A percentile compares a stretch with the other conserved stretches of the same genome.
phyloP scores from a whole-genome alignment of 176 grass and related monocot genomes.

The Phoenix roebelenii region DNA sequence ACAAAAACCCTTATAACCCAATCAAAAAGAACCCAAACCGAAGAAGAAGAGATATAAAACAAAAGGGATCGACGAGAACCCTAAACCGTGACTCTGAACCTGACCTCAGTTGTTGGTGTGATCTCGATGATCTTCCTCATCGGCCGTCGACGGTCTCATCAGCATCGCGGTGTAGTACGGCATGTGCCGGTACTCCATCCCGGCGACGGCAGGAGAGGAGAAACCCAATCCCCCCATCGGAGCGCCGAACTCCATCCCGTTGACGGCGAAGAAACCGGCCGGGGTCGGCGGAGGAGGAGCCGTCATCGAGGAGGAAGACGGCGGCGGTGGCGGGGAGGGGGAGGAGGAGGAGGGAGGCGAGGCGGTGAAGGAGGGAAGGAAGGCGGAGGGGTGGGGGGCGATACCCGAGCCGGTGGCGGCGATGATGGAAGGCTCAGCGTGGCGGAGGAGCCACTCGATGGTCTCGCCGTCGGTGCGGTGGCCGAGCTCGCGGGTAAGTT shows the following conservation, averaged over 20 bases:
- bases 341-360: too few species aligned
- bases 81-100: too few species aligned
- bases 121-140: not conserved
- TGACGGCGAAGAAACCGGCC: not conserved
- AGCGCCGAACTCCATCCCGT: not conserved
- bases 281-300: too few species aligned
- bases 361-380: not conserved
- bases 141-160: not conserved
- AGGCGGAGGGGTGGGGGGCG: not conserved
- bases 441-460: constrained; percentile 15
- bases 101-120: too few species aligned
- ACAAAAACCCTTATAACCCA: too few species aligned
- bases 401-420: not conserved
- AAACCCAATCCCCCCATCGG: not conserved
- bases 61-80: too few species aligned
- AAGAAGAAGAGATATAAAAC: too few species aligned
- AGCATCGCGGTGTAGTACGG: constrained; percentile 3
- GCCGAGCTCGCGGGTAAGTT: not conserved
- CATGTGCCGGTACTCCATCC: not conserved
- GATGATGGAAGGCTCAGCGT: constrained; percentile 1
- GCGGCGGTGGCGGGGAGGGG: too few species aligned
- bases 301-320: too few species aligned
- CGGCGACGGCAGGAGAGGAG: not conserved
- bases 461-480: constrained; percentile 7
- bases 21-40: too few species aligned